Evolutionary conservation across 352 stramenopile species (phyloP).

Genomic region (Phytopythium helicoides): DNA sequence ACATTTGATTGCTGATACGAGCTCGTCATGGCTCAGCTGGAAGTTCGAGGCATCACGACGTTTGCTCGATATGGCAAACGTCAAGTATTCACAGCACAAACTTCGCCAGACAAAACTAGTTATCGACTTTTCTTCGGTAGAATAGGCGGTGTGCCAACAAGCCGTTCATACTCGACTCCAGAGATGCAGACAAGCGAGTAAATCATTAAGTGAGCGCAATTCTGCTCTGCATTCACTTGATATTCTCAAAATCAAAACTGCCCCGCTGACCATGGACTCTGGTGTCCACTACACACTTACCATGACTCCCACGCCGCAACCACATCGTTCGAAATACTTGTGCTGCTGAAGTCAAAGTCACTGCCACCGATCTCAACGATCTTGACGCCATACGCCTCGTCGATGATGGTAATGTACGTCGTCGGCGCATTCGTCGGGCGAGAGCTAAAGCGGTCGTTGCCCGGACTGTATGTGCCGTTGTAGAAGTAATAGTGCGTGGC

Average conservation of each 20-base stretch:
- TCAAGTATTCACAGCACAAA: conserved; percentile 59
- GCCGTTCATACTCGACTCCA: too few relatives aligned
- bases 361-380: conserved; percentile 50
- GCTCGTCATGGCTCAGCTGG: conserved; percentile 40
- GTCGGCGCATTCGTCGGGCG: conserved; percentile 40
- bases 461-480: conserved; percentile 45
- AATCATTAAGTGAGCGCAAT: too few relatives aligned
- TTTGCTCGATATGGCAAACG: conserved; percentile 86
- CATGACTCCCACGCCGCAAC: conserved; percentile 54
- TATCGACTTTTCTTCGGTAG: conserved; percentile 63
- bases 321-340: conserved; percentile 46
- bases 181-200: too few relatives aligned
- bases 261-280: too few relatives aligned
- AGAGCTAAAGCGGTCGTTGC: conserved; percentile 59
- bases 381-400: conserved; percentile 66
- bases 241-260: too few relatives aligned
- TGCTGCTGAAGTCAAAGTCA: conserved; percentile 63
- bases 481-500: conserved; percentile 86
- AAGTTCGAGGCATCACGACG: conserved; percentile 86
- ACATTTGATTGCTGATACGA: not conserved
- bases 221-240: too few relatives aligned
- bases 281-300: too few relatives aligned
- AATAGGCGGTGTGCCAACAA: conserved; percentile 15
- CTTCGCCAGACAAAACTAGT: conserved; percentile 52
- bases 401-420: conserved; percentile 76